A percentile compares a stretch with the other conserved stretches of the same genome.
phyloP scores from a whole-genome alignment of 2,329 filamentous ascomycete species.

The Sordariomycetes sp. region DNA sequence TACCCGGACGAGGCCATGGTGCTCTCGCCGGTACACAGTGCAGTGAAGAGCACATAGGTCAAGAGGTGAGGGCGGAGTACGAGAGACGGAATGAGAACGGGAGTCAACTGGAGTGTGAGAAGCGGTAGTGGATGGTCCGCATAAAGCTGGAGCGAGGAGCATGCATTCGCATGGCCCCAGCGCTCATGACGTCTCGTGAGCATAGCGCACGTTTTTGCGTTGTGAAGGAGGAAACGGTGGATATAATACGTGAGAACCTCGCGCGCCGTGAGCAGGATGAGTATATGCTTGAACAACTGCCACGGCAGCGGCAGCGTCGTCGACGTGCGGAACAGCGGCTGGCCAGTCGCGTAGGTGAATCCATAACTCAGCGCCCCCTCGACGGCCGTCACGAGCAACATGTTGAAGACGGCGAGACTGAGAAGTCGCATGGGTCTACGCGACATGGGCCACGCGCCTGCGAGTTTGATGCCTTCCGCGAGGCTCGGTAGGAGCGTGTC shows the following conservation, averaged over 20 bases:
- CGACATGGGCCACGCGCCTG: conserved; percentile 37
- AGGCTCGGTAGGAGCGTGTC: conserved; percentile 59
- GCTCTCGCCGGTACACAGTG: conserved; percentile 52
- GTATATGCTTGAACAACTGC: conserved; percentile 35
- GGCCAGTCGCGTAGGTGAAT: conserved; percentile 18
- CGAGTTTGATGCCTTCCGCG: conserved; percentile 54
- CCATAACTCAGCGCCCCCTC: conserved; percentile 27
- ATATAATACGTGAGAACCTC: conserved; percentile 59
- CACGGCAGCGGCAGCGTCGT: conserved; percentile 38
- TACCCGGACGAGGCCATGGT: conserved; percentile 57
- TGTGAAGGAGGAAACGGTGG: conserved; percentile 61
- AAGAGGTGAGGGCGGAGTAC: conserved; percentile 57
- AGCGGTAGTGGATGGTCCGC: conserved; percentile 57
- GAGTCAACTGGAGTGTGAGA: conserved; percentile 48
- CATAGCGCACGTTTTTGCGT: conserved; percentile 12
- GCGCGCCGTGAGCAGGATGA: conserved; percentile 26
- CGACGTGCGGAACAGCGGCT: conserved; percentile 30
- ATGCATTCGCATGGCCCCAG: conserved; percentile 37
- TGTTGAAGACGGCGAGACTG: conserved; percentile 29
- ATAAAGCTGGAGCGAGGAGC: conserved; percentile 45
- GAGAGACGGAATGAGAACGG: conserved; percentile 51
- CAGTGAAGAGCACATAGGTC: conserved; percentile 55
- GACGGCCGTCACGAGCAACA: conserved; percentile 25
- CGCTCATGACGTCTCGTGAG: conserved; percentile 26
- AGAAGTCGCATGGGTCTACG: conserved; percentile 25